Evolutionary conservation across 768 basidiomycete genomes (phyloP).

Genomic region (Peribolospora kevripleyi): DNA sequence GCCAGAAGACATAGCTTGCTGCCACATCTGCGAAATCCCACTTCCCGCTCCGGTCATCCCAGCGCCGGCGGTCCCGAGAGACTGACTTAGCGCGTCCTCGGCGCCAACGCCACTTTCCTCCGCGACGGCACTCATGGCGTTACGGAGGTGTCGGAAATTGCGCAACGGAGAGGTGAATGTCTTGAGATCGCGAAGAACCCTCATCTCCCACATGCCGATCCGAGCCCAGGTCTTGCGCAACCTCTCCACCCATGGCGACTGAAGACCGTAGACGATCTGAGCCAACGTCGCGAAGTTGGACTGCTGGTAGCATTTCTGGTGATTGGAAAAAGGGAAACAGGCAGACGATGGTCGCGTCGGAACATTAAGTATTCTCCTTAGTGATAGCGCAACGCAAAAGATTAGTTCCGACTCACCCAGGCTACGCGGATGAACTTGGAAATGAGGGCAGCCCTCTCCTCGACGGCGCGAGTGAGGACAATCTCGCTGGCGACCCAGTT

Average conservation of each 20-base stretch:
- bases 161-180: slow-evolving; percentile 36
- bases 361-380: not conserved
- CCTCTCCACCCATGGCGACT: slow-evolving; percentile 39
- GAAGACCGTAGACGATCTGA: slow-evolving; percentile 54
- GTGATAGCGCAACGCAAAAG: slow-evolving; percentile 1
- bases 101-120: slow-evolving; percentile 7
- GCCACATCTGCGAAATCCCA: not conserved
- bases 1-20: not conserved
- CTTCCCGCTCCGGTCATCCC: not conserved
- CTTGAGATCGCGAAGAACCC: slow-evolving; percentile 48
- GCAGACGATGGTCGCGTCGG: not conserved
- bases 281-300: slow-evolving; percentile 57
- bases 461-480: slow-evolving; percentile 35
- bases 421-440: slow-evolving; percentile 65
- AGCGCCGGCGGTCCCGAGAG: not conserved
- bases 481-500: slow-evolving; percentile 63
- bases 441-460: slow-evolving; percentile 38
- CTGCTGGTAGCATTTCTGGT: slow-evolving; percentile 52
- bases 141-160: slow-evolving; percentile 32
- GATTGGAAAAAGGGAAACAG: not conserved
- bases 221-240: slow-evolving; percentile 44
- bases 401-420: slow-evolving; percentile 31
- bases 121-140: slow-evolving; percentile 5
- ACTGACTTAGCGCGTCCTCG: not conserved
- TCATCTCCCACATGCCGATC: slow-evolving; percentile 42